A percentile compares a stretch with the other conserved stretches of the same genome.
These are phyloP conservation scores for Clarireedia hainanense DNA, from an alignment of 2,329 filamentous ascomycete genomes.

Conservation along the genomic window DNA sequence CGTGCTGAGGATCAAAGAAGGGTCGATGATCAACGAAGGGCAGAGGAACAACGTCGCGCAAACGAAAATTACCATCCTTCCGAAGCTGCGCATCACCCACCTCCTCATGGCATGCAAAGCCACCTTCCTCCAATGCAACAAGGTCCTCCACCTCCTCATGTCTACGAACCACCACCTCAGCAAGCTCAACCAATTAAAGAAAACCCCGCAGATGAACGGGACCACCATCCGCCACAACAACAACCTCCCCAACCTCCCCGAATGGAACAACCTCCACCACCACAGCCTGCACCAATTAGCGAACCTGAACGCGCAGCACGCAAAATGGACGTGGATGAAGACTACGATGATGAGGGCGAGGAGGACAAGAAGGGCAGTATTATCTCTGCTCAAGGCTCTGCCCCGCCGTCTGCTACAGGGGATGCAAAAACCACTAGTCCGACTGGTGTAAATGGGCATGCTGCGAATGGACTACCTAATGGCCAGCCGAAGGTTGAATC, in stretches of 20 bases:
- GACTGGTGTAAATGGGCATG: constrained; percentile 30
- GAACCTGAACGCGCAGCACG: constrained; percentile 79
- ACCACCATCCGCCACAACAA: constrained; percentile 32
- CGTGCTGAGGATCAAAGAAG: constrained; percentile 20
- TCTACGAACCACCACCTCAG: constrained; percentile 34
- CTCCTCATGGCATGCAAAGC: constrained; percentile 45
- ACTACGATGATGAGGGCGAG: constrained; percentile 91
- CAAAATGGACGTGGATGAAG: constrained; percentile 95
- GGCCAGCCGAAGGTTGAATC: constrained; percentile 26
- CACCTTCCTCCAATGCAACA: constrained; percentile 58
- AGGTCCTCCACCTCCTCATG: constrained; percentile 43
- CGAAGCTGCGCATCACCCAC: constrained; percentile 81
- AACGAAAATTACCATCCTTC: constrained; percentile 84
- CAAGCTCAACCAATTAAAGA: constrained; percentile 35
- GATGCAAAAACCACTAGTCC: constrained; percentile 48
- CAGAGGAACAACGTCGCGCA: constrained; percentile 57
- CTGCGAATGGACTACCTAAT: constrained; percentile 25
- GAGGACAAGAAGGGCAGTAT: constrained; percentile 64
- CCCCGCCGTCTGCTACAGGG: constrained; percentile 32
- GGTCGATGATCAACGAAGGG: constrained; percentile 49
- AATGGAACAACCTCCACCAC: constrained; percentile 29
- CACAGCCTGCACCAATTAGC: constrained; percentile 42
- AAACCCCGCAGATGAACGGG: constrained; percentile 47
- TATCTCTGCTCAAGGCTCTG: constrained; percentile 37
- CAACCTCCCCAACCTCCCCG: constrained; percentile 30